Base-by-base conservation (phyloP, 345 rosid species). In the Rubroshorea leprosula region DNA sequence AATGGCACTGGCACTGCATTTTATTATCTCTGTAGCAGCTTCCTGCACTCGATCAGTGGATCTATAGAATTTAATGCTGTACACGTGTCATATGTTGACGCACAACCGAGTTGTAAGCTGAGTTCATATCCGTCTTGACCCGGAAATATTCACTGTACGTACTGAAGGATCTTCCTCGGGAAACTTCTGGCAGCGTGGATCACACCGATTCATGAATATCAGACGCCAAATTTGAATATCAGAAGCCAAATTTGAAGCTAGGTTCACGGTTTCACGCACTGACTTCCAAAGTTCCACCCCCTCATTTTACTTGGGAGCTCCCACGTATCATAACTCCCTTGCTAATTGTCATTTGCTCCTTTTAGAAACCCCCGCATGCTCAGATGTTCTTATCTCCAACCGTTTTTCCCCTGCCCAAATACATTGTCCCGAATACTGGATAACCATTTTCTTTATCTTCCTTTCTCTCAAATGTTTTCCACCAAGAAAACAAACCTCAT, bases 301-400 rank as follows among this genome's bases (percentile, higher is more conserved):
- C 27, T 29, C 47, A 60, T 14, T 22, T 19, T 21, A 49, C 55
- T 50, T 35, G 55, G 64, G 47, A 49, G 22, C 17, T 26, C 63
- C 63, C 52, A 58, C 62, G 52, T 58, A 27, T 26, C 51, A 47
- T 7, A 58, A 1, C 44, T 0, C 25, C 25, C 18, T 26, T 47
- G 25, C 14, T 7, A 4, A 20, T 27, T 58, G 52, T 19, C 62
- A 27, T 47, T 25, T 27, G 26, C 13, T 27, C 45, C 43, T 27
- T 18, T 25, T 2, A 12, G 6, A 14, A 24, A 15, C 44, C 20
- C 53, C 13, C 10, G 6, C 44, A n/a, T n/a, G n/a, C 18, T n/a
- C 62, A 1, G 22, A 47, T 49, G 35, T 60, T 60, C 64, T 60
- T 60, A 60, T 60, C 55, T 60, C 16, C 45, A 60, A 60, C 64